A percentile compares a stretch with the other conserved stretches of the same genome.
Evolutionary conservation across 2,329 filamentous ascomycete genomes (phyloP).

Genomic region (Dothiorella sarmentorum): DNA sequence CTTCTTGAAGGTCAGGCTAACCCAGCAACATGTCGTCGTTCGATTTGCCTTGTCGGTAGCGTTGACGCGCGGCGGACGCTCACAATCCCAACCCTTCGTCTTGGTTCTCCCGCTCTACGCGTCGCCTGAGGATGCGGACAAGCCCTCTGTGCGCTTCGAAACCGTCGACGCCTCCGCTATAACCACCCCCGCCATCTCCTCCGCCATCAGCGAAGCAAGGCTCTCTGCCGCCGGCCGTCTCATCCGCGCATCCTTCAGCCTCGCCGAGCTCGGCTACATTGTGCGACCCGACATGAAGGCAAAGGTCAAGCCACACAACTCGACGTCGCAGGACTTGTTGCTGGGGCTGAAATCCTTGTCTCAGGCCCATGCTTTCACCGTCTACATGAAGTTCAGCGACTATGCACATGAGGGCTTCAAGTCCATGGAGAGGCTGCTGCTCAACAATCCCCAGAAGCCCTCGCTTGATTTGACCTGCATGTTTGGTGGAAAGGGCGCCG

Average conservation of each 20-base stretch:
- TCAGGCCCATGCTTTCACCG: not conserved
- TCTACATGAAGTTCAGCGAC: not conserved
- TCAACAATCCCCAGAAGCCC: too few species aligned
- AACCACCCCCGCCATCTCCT: too few species aligned
- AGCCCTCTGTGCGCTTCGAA: not conserved
- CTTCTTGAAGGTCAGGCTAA: not conserved
- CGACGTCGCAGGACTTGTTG: not conserved
- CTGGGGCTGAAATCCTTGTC: not conserved
- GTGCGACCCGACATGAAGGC: not conserved
- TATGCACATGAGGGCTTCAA: not conserved
- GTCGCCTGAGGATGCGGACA: not conserved
- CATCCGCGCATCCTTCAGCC: not conserved
- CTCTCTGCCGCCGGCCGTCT: not conserved
- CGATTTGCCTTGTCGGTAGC: not conserved
- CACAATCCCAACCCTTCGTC: not conserved
- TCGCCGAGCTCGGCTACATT: not conserved
- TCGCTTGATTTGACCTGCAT: too few species aligned
- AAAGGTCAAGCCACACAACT: not conserved
- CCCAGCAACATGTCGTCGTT: not conserved
- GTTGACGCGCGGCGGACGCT: not conserved
- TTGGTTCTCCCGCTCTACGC: not conserved
- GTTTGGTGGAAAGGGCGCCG: too few species aligned
- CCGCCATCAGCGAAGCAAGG: too few species aligned
- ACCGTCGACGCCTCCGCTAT: not conserved
- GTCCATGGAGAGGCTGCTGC: not conserved